Evolutionary conservation across 805 yeast genomes (phyloP), one percentile per base, ranked within the genome.

Genomic region (Sugiyamaella americana): DNA sequence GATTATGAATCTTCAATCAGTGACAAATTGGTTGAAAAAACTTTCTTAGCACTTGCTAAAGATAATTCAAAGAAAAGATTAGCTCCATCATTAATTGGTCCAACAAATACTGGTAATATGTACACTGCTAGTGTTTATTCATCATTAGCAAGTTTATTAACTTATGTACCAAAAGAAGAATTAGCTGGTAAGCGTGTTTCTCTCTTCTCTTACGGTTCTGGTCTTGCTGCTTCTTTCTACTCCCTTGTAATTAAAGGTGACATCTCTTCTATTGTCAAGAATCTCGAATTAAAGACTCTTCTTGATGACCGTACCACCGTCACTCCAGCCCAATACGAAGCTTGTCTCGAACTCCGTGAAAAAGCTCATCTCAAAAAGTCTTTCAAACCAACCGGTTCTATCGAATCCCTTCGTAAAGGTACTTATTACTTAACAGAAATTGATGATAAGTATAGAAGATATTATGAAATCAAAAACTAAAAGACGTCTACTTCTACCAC

Each of bases 41-140:
- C 82, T 17, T 89, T 91, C 68, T 76, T 89, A 57, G 79, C 79
- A 23, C 71, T 83, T 53, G 79, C 95, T 49, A 87, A 88, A 74
- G 80, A 76, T 51, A 69, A 72, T 53, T 72, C 79, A 52, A 76
- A 78, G 53, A 76, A 73, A 61, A 79, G 87, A 67, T 87, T 93
- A 49, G 72, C 73, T 43, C 93, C 96, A 30, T 80, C 95, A 17
- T 73, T 93, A 66, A 74, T 71, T 58, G 87, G 88, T 39, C 91
- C 98, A 63, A 91, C 98, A 53, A 91, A 91, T 71, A 87, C 95
- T 53, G 99, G 99, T 71, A 93, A 93, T 77, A 84, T 89, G 86
- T 93, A 93, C 78, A 87, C 98, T 39, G 98, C 89, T 54, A 86
- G 96, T 30, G 80, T 87, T 41, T 93, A 85, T 77, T 82, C 95